Evolutionary conservation across 306 rosid genomes (phyloP).

Genomic region (Casuarina cunninghamiana): DNA sequence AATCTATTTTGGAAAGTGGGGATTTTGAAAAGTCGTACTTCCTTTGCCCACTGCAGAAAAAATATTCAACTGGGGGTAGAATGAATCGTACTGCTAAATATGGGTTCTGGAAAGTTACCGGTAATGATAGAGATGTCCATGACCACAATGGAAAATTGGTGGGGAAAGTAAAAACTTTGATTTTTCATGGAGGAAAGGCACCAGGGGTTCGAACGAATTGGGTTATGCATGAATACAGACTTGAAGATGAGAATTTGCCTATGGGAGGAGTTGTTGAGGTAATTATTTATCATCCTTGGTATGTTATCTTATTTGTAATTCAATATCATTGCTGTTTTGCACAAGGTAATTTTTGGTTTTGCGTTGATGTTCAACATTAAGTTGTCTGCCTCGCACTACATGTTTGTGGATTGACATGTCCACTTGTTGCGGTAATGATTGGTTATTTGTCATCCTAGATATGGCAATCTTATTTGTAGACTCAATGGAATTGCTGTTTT

Average conservation of each 20-base stretch:
- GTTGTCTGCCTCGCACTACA: too few species aligned
- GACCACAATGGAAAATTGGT: constrained; percentile 32
- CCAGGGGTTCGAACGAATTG: constrained; percentile 78
- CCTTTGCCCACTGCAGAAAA: constrained; percentile 58
- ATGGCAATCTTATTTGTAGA: too few species aligned
- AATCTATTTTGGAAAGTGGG: constrained; percentile 40
- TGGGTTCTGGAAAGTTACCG: constrained; percentile 83
- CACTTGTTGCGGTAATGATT: constrained; percentile 45
- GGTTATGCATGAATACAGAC: constrained; percentile 86
- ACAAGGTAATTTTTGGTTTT: neutral
- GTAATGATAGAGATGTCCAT: constrained; percentile 49
- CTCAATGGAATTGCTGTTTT: neutral
- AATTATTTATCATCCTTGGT: constrained; percentile 11
- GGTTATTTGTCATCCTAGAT: neutral
- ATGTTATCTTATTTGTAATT: neutral
- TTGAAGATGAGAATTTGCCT: constrained; percentile 42
- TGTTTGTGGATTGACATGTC: too few species aligned
- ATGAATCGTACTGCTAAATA: constrained; percentile 51
- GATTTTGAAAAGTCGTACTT: constrained; percentile 71
- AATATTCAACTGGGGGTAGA: constrained; percentile 58
- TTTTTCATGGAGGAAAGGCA: constrained; percentile 59
- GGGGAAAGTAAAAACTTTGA: constrained; percentile 68
- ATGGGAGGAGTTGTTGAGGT: constrained; percentile 50
- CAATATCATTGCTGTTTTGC: neutral
- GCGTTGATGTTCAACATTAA: neutral